These are phyloP conservation scores for Chlamydomonas sphaeroides DNA, from an alignment of 139 green algal species.

Conservation along the genomic window DNA sequence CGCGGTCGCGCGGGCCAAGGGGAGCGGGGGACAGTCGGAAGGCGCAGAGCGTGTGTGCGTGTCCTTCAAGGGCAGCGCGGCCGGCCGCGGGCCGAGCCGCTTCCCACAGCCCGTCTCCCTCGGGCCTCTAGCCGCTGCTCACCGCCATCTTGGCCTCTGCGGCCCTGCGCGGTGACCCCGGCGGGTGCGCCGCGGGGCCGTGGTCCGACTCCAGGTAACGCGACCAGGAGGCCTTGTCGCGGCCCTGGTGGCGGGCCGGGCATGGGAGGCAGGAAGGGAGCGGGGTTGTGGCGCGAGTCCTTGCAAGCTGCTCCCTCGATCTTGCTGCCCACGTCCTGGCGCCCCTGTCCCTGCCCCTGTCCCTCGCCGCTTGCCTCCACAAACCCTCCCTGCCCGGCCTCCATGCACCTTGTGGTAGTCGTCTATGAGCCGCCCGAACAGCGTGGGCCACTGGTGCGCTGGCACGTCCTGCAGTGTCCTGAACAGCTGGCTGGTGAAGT, in stretches of 20 bases:
- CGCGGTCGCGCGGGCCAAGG: too few relatives aligned
- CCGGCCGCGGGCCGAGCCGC: background rate
- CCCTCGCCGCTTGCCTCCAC: background rate
- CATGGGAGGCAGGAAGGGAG: background rate
- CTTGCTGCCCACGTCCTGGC: too few relatives aligned
- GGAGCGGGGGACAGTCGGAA: too few relatives aligned
- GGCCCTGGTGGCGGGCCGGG: background rate
- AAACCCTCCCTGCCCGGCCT: background rate
- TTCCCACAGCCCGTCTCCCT: too few relatives aligned
- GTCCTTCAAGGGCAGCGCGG: too few relatives aligned
- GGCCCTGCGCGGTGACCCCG: too few relatives aligned
- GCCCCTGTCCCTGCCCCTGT: background rate
- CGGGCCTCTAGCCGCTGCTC: too few relatives aligned
- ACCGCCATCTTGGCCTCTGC: too few relatives aligned
- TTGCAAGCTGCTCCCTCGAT: too few relatives aligned
- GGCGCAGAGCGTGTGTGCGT: too few relatives aligned
- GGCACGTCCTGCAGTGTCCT: conserved; percentile 41
- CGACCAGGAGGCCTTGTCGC: conserved; percentile 36
- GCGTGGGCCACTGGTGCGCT: conserved; percentile 37
- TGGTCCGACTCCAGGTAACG: conserved; percentile 25
- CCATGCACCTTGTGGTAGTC: conserved; percentile 35
- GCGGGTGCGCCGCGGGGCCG: conserved; percentile 5
- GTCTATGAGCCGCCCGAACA: conserved; percentile 44
- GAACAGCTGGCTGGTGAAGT: conserved; percentile 55
- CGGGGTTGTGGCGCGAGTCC: too few relatives aligned